These are phyloP conservation scores for Chaetomiaceae sp. DNA, from an alignment of 2,329 filamentous ascomycete species.

Conservation along the genomic window DNA sequence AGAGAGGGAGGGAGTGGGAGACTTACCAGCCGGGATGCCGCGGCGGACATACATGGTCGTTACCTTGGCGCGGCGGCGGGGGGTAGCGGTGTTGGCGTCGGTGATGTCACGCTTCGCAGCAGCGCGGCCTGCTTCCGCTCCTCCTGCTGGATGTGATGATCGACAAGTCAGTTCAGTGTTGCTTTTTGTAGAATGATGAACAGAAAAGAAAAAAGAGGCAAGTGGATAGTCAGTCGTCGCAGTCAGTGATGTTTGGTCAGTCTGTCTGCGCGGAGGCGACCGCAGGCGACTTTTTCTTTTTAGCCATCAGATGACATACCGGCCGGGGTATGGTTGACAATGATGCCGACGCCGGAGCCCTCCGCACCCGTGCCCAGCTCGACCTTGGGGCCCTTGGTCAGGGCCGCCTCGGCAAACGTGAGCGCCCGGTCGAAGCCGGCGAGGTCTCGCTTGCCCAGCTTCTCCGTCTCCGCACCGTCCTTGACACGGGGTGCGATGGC, in stretches of 20 bases:
- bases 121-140: background rate
- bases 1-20: background rate
- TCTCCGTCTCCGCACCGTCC: background rate
- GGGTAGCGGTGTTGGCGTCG: constrained; percentile 26
- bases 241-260: too few relatives aligned
- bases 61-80: constrained; percentile 39
- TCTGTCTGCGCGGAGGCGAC: too few relatives aligned
- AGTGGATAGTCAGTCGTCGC: too few relatives aligned
- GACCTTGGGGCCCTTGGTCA: constrained; percentile 43
- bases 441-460: constrained; percentile 40
- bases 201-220: too few relatives aligned
- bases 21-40: constrained; percentile 40
- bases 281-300: too few relatives aligned
- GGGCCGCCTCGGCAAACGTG: constrained; percentile 41
- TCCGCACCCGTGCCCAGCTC: constrained; percentile 43
- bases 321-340: constrained; percentile 30
- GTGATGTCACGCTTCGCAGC: constrained; percentile 22
- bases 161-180: background rate
- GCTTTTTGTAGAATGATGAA: too few relatives aligned
- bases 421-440: constrained; percentile 45
- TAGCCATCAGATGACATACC: constrained; percentile 2
- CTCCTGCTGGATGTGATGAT: background rate
- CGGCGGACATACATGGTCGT: constrained; percentile 45
- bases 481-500: constrained; percentile 42
- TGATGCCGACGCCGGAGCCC: constrained; percentile 37